phyloP scores from a whole-genome alignment of 2,329 filamentous ascomycete species.

The Fusarium kyushuense region DNA sequence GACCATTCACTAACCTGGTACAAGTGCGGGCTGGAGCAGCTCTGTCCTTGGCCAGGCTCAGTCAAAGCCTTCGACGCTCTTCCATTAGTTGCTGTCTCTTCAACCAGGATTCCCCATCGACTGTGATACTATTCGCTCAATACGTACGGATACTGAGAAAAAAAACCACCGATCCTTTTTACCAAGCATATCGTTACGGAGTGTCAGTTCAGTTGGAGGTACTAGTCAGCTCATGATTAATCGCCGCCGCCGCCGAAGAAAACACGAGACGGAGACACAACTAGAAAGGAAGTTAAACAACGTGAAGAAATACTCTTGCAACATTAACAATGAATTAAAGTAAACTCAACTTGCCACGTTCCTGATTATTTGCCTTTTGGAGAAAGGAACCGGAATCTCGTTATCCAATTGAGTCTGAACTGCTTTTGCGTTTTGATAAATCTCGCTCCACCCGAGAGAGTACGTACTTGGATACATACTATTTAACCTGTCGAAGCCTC shows the following conservation, averaged over 20 bases:
- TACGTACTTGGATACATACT: conserved; percentile 21
- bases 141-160: conserved; percentile 1
- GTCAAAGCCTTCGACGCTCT: conserved; percentile 43
- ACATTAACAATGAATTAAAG: conserved; percentile 16
- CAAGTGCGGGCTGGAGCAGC: conserved; percentile 34
- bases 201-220: conserved; percentile 37
- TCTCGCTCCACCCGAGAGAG: conserved; percentile 16
- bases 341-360: conserved; percentile 27
- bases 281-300: conserved; percentile 35
- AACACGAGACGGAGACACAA: conserved; percentile 8
- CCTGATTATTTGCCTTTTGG: conserved; percentile 35
- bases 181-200: conserved; percentile 43
- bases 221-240: conserved; percentile 47
- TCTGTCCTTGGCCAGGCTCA: conserved; percentile 26
- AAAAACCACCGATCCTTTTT: conserved; percentile 29
- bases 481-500: conserved; percentile 13
- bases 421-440: conserved; percentile 9
- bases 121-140: conserved; percentile 36
- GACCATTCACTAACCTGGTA: conserved; percentile 37
- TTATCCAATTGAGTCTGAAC: conserved; percentile 20
- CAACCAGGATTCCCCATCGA: conserved; percentile 31
- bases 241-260: conserved; percentile 36
- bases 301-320: conserved; percentile 4
- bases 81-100: conserved; percentile 40
- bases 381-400: conserved; percentile 22